Conservation (phyloP, 257 asterid genomes). For the Solanum neorickii region DNA sequence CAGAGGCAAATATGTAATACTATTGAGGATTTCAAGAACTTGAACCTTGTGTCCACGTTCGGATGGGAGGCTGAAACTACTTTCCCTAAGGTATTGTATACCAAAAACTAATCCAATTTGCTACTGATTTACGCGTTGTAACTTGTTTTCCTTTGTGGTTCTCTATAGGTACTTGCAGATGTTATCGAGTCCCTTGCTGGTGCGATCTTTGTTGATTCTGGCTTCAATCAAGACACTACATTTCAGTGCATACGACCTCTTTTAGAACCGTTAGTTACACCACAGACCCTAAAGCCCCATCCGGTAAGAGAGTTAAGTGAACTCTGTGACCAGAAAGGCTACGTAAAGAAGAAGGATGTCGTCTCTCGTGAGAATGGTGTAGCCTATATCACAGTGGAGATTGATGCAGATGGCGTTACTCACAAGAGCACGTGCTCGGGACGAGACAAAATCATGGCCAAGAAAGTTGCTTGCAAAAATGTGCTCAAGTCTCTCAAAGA, state of each 20-base stretch:
- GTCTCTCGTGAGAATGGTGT: slow-evolving; percentile 12
- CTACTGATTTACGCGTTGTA: too few relatives aligned
- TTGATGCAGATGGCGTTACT: slow-evolving; percentile 37
- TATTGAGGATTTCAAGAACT: slow-evolving; percentile 7
- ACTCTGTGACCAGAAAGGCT: slow-evolving; percentile 42
- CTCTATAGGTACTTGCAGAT: too few relatives aligned
- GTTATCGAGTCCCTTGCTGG: too few relatives aligned
- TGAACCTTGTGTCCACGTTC: slow-evolving; percentile 25
- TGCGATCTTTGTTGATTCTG: too few relatives aligned
- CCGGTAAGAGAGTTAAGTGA: slow-evolving; percentile 54
- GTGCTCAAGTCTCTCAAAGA: too few relatives aligned
- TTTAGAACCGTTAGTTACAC: too few relatives aligned
- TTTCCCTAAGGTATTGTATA: slow-evolving; percentile 41
- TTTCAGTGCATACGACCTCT: too few relatives aligned
- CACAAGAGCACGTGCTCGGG: not conserved
- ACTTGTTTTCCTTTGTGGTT: too few relatives aligned
- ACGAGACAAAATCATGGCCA: too few relatives aligned
- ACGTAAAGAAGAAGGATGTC: slow-evolving; percentile 8
- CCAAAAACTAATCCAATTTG: not conserved
- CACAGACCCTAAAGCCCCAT: too few relatives aligned
- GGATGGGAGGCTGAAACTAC: slow-evolving; percentile 59
- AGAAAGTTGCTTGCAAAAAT: too few relatives aligned
- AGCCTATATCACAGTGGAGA: slow-evolving; percentile 26
- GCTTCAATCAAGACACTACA: too few relatives aligned
- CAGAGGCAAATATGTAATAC: slow-evolving; percentile 29